Conservation (phyloP, 495 filamentous ascomycete species). For the Lophiostoma macrostomum region DNA sequence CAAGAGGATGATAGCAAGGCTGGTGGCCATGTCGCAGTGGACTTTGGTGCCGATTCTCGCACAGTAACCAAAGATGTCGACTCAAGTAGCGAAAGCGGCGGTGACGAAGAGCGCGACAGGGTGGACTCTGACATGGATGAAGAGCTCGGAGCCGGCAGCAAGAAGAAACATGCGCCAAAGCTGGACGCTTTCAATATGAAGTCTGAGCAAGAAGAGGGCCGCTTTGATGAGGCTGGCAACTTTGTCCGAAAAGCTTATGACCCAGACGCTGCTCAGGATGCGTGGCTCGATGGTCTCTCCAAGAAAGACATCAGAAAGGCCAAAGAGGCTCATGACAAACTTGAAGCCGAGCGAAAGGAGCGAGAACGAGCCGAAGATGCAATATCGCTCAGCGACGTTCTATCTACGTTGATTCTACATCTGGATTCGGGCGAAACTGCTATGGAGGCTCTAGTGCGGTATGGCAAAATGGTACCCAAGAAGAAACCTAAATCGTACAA, state of each 20-base stretch:
- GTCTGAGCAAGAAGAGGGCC: slow-evolving; percentile 84
- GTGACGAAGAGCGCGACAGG: slow-evolving; percentile 65
- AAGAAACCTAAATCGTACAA: slow-evolving; percentile 58
- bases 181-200: slow-evolving; percentile 96
- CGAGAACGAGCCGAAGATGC: slow-evolving; percentile 69
- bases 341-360: slow-evolving; percentile 70
- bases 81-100: slow-evolving; percentile 62
- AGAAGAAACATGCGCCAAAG: slow-evolving; percentile 93
- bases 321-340: slow-evolving; percentile 80
- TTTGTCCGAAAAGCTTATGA: slow-evolving; percentile 86
- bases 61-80: slow-evolving; percentile 31
- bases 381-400: slow-evolving; percentile 67
- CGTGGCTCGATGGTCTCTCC: slow-evolving; percentile 85
- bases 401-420: slow-evolving; percentile 65
- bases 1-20: slow-evolving; percentile 72
- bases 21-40: slow-evolving; percentile 63
- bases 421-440: slow-evolving; percentile 84
- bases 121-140: slow-evolving; percentile 72
- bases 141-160: slow-evolving; percentile 81
- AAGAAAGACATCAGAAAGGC: slow-evolving; percentile 91
- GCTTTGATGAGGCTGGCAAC: slow-evolving; percentile 86
- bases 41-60: slow-evolving; percentile 44
- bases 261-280: slow-evolving; percentile 85
- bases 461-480: slow-evolving; percentile 67
- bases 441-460: slow-evolving; percentile 78